Evolutionary conservation across 2,329 filamentous ascomycete species (phyloP).

Genomic region (Scolecobasidium constrictum): DNA sequence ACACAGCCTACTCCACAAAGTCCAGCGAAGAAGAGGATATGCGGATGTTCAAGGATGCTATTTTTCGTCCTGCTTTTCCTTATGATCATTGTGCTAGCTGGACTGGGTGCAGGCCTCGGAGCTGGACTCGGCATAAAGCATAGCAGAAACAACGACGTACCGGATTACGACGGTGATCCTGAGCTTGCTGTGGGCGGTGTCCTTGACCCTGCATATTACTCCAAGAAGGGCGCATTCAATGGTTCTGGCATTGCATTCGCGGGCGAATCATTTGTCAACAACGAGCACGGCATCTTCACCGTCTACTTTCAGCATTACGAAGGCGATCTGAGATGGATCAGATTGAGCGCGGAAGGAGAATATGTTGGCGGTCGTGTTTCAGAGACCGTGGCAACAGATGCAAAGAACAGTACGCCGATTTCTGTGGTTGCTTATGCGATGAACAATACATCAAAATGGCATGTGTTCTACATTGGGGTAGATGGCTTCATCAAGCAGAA

Average conservation of each 20-base stretch:
- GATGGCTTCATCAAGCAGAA: conserved; percentile 28
- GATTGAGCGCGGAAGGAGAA: conserved; percentile 23
- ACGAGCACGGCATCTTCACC: conserved; percentile 27
- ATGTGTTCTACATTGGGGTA: conserved; percentile 30
- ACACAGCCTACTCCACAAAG: not conserved
- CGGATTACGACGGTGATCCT: conserved; percentile 14
- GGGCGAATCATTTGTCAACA: conserved; percentile 30
- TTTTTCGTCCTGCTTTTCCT: not conserved
- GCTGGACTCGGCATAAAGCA: not conserved
- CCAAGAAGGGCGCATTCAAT: conserved; percentile 32
- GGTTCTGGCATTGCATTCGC: conserved; percentile 35
- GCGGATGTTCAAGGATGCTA: not conserved
- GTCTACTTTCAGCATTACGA: conserved; percentile 35
- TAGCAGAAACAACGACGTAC: not conserved
- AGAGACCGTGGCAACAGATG: conserved; percentile 29
- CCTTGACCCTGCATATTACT: conserved; percentile 26
- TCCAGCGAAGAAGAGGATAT: not conserved
- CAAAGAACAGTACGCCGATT: conserved; percentile 31
- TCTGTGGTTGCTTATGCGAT: conserved; percentile 32
- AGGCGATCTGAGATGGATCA: conserved; percentile 30
- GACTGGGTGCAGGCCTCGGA: conserved; percentile 1
- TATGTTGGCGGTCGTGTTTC: conserved; percentile 29
- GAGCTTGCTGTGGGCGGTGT: conserved; percentile 29
- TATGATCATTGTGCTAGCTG: not conserved
- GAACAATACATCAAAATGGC: conserved; percentile 26